Conservation (phyloP, 2,329 filamentous ascomycete genomes). For the Xylariaceae sp. region DNA sequence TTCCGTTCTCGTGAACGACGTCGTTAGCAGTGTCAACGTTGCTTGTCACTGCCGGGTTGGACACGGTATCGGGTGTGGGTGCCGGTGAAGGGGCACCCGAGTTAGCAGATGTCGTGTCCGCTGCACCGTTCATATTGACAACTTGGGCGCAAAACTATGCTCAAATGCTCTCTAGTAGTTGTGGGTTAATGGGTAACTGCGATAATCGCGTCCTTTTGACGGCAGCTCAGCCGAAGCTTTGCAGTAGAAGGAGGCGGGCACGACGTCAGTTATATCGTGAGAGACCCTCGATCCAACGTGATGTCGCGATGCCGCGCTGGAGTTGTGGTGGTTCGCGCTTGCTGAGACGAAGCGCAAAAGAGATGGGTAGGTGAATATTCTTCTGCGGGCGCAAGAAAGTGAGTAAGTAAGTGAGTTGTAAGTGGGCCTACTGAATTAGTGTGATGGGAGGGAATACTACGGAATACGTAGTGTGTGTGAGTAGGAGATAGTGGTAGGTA, state of each 20-base stretch:
- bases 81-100: constrained; percentile 2
- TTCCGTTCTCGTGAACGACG: background rate
- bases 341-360: background rate
- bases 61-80: constrained; percentile 4
- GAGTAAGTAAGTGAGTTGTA: background rate
- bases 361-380: background rate
- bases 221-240: constrained; percentile 1
- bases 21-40: constrained; percentile 3
- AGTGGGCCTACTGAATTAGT: no score
- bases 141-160: constrained; percentile 2
- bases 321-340: background rate
- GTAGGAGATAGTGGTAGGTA: background rate
- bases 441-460: no score
- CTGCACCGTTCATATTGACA: constrained; percentile 28
- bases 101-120: constrained; percentile 19
- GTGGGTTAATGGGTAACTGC: no score
- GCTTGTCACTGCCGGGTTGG: constrained; percentile 8
- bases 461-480: no score
- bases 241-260: background rate
- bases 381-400: background rate
- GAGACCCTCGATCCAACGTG: constrained; percentile 1
- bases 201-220: background rate
- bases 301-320: background rate
- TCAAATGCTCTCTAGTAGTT: background rate
- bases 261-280: background rate